Evolutionary conservation across 805 yeast species (phyloP), one percentile per base, ranked within the genome.

Genomic region (Yarrowia divulgata): DNA sequence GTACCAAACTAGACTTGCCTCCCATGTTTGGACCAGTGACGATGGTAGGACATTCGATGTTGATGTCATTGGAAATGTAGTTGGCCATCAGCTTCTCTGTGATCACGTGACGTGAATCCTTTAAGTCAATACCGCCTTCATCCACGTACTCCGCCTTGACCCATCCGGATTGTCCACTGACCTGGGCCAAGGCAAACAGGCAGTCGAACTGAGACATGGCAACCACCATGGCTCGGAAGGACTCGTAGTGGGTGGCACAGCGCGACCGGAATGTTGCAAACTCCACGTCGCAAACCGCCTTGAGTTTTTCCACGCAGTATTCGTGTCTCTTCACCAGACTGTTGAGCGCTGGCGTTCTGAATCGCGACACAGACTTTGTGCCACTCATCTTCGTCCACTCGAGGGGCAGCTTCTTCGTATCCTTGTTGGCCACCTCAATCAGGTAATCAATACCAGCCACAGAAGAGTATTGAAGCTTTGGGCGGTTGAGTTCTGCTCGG

Each of bases 1-100:
- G 83, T 16, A 90, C 91, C 73, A 87, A 88, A 0, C 92, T 87
- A 8, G 93, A 88, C 75, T 91, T 91, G 4, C 97, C 97, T 10
- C 97, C 97, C 93, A 90, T 90, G 73, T 90, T 90, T 0, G 96
- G 95, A 0, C 97, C 97, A 0, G 97, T 90, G 29, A 93, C 85
- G 16, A 93, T 82, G 68, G 88, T 80, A 0, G 85, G 84, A 42
- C 91, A 81, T 14, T 85, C 82, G 3, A 80, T 76, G n/a, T 79
- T 74, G 8, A 79, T 75, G 7, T 80, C 73, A 80, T 93, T 84
- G 8, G 75, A 69, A 6, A 88, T 83, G 71, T 88, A 86, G 75
- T 92, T 93, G 1, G 95, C 83, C 13, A 93, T 90, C 75, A 87
- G 73, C 14, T 81, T 83, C 73, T 88, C 91, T 10, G 88, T 83